phyloP scores from a whole-genome alignment of 1,284 basidiomycete genomes.

The Volvariella surrecta region DNA sequence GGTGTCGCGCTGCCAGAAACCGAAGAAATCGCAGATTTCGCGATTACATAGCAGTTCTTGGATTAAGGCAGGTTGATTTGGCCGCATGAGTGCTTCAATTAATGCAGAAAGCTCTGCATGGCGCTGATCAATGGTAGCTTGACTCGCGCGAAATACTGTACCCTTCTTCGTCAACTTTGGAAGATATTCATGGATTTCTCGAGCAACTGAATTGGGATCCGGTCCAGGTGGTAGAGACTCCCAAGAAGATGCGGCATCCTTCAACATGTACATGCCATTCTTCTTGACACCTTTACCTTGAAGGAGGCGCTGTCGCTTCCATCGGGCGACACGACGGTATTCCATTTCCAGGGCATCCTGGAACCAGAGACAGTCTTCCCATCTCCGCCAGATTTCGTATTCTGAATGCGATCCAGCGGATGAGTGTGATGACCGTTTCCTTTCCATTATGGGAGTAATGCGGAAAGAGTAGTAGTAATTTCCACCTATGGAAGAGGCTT shows the following conservation, averaged over 20 bases:
- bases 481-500: slow-evolving; percentile 32
- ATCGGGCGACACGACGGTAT: slow-evolving; percentile 51
- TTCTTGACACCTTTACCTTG: slow-evolving; percentile 71
- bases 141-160: slow-evolving; percentile 60
- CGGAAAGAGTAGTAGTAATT: slow-evolving; percentile 54
- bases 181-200: slow-evolving; percentile 54
- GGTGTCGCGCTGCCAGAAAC: slow-evolving; percentile 62
- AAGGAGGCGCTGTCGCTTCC: slow-evolving; percentile 52
- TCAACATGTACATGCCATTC: slow-evolving; percentile 60
- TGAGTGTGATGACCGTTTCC: slow-evolving; percentile 31
- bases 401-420: slow-evolving; percentile 31
- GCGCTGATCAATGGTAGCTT: slow-evolving; percentile 56
- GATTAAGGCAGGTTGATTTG: slow-evolving; percentile 56
- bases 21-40: slow-evolving; percentile 66
- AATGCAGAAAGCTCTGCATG: slow-evolving; percentile 49
- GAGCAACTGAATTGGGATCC: slow-evolving; percentile 57
- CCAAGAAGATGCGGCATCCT: slow-evolving; percentile 65
- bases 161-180: slow-evolving; percentile 64
- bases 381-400: slow-evolving; percentile 68
- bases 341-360: slow-evolving; percentile 60
- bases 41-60: slow-evolving; percentile 52
- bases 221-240: slow-evolving; percentile 81
- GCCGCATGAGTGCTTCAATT: slow-evolving; percentile 46
- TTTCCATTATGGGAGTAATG: slow-evolving; percentile 34
- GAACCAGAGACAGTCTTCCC: slow-evolving; percentile 74